A percentile compares a stretch with the other conserved stretches of the same genome.
phyloP scores from a whole-genome alignment of 805 yeast species.

The Saccharomycopsis amapae region DNA sequence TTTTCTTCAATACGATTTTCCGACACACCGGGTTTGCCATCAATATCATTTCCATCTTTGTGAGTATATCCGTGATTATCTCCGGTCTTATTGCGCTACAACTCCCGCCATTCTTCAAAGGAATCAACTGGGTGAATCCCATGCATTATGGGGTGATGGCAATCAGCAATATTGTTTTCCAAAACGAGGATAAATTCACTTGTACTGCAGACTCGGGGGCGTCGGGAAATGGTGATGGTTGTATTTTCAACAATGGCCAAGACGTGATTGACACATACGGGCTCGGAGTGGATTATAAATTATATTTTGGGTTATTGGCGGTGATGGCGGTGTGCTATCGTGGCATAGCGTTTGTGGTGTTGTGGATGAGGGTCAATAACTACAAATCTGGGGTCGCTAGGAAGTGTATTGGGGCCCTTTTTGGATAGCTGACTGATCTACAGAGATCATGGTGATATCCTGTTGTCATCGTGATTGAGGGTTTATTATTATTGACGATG shows the following conservation, averaged over 20 bases:
- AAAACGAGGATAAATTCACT: conserved; percentile 38
- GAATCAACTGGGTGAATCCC: conserved; percentile 72
- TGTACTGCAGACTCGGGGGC: conserved; percentile 33
- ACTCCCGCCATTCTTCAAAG: conserved; percentile 64
- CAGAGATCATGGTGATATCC: not conserved
- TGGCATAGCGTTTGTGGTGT: conserved; percentile 10
- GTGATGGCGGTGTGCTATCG: conserved; percentile 16
- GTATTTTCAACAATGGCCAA: conserved; percentile 46
- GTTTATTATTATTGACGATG: too few relatives aligned
- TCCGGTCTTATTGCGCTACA: conserved; percentile 76
- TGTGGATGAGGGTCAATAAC: conserved; percentile 11
- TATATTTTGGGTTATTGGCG: conserved; percentile 18
- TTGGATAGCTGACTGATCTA: too few relatives aligned
- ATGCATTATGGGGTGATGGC: conserved; percentile 62
- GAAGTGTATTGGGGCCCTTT: too few relatives aligned
- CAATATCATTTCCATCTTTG: conserved; percentile 56
- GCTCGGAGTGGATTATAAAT: conserved; percentile 31
- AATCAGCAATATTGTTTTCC: conserved; percentile 54
- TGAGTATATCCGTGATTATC: conserved; percentile 73
- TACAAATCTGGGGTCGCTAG: conserved; percentile 4
- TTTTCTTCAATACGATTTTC: conserved; percentile 67
- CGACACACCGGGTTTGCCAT: conserved; percentile 75
- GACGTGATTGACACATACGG: conserved; percentile 49
- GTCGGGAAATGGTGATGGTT: conserved; percentile 28
- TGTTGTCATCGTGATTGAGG: not conserved